Percentiles rank a stretch among this genome's conserved stretches.
Evolutionary conservation across 257 asterid genomes (phyloP).

Genomic region (Solanum pennellii): DNA sequence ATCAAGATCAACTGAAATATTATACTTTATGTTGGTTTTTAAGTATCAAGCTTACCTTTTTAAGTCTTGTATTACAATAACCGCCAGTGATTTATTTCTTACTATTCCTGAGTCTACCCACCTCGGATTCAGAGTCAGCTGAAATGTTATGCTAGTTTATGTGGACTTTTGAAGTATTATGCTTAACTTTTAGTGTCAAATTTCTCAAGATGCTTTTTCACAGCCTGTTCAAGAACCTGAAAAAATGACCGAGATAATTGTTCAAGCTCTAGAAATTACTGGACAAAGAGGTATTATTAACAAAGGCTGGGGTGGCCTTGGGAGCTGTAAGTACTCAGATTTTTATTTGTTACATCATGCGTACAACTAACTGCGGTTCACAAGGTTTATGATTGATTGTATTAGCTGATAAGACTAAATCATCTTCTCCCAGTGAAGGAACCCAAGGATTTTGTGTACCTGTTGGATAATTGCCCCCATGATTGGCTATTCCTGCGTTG

Average conservation of each 20-base stretch:
- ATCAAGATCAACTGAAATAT: neutral
- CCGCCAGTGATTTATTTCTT: neutral
- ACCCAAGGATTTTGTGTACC: conserved; percentile 55
- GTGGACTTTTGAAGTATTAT: neutral
- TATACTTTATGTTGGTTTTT: neutral
- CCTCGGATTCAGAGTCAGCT: neutral
- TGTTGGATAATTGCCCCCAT: conserved; percentile 77
- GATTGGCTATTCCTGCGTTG: conserved; percentile 88
- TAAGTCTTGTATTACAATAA: neutral
- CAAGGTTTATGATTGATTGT: neutral
- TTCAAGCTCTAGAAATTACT: conserved; percentile 66
- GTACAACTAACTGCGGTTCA: neutral
- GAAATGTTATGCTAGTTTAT: neutral
- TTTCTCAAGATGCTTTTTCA: neutral
- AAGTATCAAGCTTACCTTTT: neutral
- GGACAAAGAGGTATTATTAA: conserved; percentile 88
- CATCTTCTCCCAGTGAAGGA: conserved; percentile 45
- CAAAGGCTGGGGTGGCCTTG: conserved; percentile 98
- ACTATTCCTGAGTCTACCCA: neutral
- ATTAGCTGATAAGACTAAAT: neutral
- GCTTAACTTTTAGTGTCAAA: neutral
- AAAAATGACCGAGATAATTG: conserved; percentile 73
- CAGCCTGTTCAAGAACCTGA: conserved; percentile 89
- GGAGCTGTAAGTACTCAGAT: conserved; percentile 40
- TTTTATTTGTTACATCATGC: neutral